Conservation (phyloP, 2,329 filamentous ascomycete species). For the Colletotrichum tanaceti region DNA sequence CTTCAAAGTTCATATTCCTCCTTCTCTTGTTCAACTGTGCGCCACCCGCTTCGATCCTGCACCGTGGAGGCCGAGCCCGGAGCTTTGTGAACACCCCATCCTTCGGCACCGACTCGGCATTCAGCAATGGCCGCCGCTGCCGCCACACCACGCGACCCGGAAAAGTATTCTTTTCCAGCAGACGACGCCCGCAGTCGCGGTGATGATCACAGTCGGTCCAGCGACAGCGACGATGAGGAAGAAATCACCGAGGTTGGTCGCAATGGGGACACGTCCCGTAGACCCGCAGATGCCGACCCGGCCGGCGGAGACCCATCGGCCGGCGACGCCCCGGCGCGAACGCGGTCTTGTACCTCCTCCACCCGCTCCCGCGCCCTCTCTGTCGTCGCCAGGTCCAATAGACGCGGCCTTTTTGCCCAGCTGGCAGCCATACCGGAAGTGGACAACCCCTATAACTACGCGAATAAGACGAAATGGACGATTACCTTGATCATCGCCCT, state of each 20-base stretch:
- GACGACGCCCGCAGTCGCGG: constrained; percentile 11
- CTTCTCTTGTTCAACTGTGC: constrained; percentile 3
- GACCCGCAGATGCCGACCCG: constrained; percentile 11
- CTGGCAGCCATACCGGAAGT: constrained; percentile 83
- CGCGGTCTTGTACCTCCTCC: constrained; percentile 53
- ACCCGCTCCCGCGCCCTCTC: constrained; percentile 51
- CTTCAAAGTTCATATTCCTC: background rate
- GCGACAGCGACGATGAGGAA: constrained; percentile 28
- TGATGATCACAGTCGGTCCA: constrained; percentile 30
- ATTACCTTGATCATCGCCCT: constrained; percentile 83
- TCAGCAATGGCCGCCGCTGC: constrained; percentile 7
- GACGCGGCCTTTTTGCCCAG: constrained; percentile 78
- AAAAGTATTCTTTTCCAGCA: constrained; percentile 35
- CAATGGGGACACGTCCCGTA: constrained; percentile 24
- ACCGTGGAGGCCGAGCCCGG: background rate
- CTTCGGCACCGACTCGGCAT: constrained; percentile 37
- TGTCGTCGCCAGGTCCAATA: constrained; percentile 58
- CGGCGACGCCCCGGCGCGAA: constrained; percentile 36
- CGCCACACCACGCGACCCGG: constrained; percentile 31
- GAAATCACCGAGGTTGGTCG: constrained; percentile 30
- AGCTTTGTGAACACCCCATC: background rate
- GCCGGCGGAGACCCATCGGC: constrained; percentile 23
- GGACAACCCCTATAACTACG: constrained; percentile 79
- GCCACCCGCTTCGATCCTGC: background rate
- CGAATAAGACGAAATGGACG: constrained; percentile 81